Conservation (phyloP, 2,329 filamentous ascomycete genomes). For the Clarireedia paspali region DNA sequence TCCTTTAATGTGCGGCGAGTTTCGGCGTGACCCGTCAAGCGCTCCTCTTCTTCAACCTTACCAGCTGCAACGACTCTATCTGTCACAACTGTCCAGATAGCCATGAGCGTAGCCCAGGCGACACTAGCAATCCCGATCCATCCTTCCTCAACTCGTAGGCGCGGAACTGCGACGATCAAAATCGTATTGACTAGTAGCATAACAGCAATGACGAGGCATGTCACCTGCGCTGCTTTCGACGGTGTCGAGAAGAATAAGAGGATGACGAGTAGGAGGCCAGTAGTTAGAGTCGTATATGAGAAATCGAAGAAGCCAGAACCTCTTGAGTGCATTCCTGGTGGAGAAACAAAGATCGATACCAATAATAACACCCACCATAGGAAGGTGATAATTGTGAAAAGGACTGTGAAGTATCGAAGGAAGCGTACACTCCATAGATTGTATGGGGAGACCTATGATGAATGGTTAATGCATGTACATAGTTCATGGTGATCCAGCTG, state of each 20-base stretch:
- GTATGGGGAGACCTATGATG: slow-evolving; percentile 65
- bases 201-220: slow-evolving; percentile 58
- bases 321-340: slow-evolving; percentile 74
- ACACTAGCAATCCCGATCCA: slow-evolving; percentile 87
- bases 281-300: slow-evolving; percentile 69
- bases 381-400: slow-evolving; percentile 68
- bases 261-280: slow-evolving; percentile 66
- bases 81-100: slow-evolving; percentile 68
- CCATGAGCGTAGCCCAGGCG: slow-evolving; percentile 73
- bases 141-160: slow-evolving; percentile 74
- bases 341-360: slow-evolving; percentile 85
- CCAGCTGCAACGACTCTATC: slow-evolving; percentile 85
- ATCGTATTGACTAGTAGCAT: slow-evolving; percentile 69
- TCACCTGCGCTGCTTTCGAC: slow-evolving; percentile 68
- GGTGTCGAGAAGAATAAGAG: slow-evolving; percentile 85
- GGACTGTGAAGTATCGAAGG: slow-evolving; percentile 67
- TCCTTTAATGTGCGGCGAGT: slow-evolving; percentile 73
- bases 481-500: neutral
- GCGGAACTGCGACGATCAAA: slow-evolving; percentile 67
- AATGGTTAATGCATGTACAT: neutral
- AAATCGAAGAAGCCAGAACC: slow-evolving; percentile 93
- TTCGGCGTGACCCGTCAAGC: slow-evolving; percentile 82
- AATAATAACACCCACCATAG: slow-evolving; percentile 90
- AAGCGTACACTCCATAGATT: slow-evolving; percentile 88
- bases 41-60: slow-evolving; percentile 86